Percentiles rank a stretch among this genome's conserved stretches.
Conservation (phyloP, 495 filamentous ascomycete species). For the Talaromyces proteolyticus region DNA sequence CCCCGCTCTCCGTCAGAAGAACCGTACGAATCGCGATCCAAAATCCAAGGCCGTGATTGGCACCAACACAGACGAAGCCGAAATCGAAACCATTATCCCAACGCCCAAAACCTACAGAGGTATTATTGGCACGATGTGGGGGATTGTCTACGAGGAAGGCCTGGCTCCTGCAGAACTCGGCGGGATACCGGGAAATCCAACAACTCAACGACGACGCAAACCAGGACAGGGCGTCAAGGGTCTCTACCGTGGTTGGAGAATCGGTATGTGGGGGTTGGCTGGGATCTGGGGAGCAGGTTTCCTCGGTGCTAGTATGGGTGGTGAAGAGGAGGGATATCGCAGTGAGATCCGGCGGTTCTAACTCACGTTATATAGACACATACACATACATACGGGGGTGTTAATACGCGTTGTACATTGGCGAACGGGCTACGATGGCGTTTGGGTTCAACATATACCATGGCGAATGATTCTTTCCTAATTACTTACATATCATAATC, state of each 20-base stretch:
- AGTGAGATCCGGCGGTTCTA: too few relatives aligned
- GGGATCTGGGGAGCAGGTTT: conserved; percentile 75
- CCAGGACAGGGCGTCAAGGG: conserved; percentile 80
- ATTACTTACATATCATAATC: too few relatives aligned
- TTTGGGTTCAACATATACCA: too few relatives aligned
- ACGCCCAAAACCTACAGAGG: conserved; percentile 62
- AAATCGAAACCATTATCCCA: conserved; percentile 68
- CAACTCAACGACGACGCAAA: conserved; percentile 27
- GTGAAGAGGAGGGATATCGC: conserved; percentile 24
- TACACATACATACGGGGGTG: too few relatives aligned
- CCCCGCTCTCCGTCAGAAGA: conserved; percentile 45
- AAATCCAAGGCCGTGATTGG: conserved; percentile 16
- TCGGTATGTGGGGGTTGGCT: conserved; percentile 91
- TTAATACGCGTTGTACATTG: too few relatives aligned
- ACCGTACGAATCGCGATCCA: conserved; percentile 28
- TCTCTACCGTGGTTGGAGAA: conserved; percentile 88
- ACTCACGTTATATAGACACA: too few relatives aligned
- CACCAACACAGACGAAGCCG: conserved; percentile 18
- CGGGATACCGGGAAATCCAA: conserved; percentile 20
- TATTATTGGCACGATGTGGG: conserved; percentile 80
- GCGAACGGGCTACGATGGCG: too few relatives aligned
- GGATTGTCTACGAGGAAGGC: conserved; percentile 80
- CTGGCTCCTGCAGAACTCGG: conserved; percentile 26
- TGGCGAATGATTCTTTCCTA: too few relatives aligned
- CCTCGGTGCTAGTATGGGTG: conserved; percentile 42